Conservation (phyloP, 2,329 filamentous ascomycete genomes). For the Verticillium nonalfalfae region DNA sequence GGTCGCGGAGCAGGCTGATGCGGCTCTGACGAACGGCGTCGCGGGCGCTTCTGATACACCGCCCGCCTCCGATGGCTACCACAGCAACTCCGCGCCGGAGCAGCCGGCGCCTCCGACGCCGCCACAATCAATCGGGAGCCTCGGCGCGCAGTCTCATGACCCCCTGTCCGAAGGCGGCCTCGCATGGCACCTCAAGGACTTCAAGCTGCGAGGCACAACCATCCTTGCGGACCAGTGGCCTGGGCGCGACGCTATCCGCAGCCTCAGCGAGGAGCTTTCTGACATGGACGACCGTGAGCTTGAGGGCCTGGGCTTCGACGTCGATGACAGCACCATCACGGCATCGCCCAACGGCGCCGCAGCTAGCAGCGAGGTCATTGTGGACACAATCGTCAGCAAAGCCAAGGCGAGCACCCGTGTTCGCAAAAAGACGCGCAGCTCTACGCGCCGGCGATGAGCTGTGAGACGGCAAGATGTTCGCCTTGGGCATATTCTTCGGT, state of each 20-base stretch:
- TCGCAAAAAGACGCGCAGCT: conserved; percentile 26
- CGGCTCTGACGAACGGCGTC: conserved; percentile 19
- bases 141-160: conserved; percentile 40
- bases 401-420: conserved; percentile 18
- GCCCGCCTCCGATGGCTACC: conserved; percentile 41
- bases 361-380: conserved; percentile 7
- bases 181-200: conserved; percentile 80
- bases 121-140: conserved; percentile 57
- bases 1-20: conserved; percentile 17
- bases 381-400: conserved; percentile 15
- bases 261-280: conserved; percentile 79
- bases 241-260: conserved; percentile 58
- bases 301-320: conserved; percentile 56
- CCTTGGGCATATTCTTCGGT: not conserved
- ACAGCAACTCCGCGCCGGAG: conserved; percentile 21
- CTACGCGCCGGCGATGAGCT: conserved; percentile 23
- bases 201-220: conserved; percentile 74
- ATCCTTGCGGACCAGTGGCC: conserved; percentile 70
- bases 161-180: conserved; percentile 68
- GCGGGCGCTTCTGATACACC: conserved; percentile 31
- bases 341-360: conserved; percentile 22
- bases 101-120: conserved; percentile 54
- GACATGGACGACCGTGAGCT: conserved; percentile 91
- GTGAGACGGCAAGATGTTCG: not conserved
- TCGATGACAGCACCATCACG: conserved; percentile 40